A percentile compares a stretch with the other conserved stretches of the same genome.
phyloP scores from a whole-genome alignment of 768 basidiomycete species.

The Russula emetica region DNA sequence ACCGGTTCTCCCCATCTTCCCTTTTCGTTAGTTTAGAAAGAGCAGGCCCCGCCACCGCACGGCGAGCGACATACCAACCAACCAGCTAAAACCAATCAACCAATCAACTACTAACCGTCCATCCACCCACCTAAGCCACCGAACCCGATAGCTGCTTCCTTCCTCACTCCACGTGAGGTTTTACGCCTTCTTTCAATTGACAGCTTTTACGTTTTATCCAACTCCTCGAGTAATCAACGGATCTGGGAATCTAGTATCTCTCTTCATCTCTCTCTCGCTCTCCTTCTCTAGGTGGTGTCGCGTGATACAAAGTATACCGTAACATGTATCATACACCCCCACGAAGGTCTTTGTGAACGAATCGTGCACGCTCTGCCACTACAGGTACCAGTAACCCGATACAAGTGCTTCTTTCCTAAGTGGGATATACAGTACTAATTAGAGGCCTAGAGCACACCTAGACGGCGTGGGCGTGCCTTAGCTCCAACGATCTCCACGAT shows the following conservation, averaged over 20 bases:
- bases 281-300: neutral
- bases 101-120: neutral
- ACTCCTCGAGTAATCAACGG: neutral
- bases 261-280: neutral
- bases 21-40: neutral
- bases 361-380: neutral
- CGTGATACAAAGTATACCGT: neutral
- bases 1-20: neutral
- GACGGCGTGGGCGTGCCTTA: conserved; percentile 14
- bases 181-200: neutral
- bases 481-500: conserved; percentile 23
- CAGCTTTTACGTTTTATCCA: conserved; percentile 1
- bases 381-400: neutral
- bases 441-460: conserved; percentile 13
- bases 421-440: neutral
- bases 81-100: neutral
- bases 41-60: neutral
- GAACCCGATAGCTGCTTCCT: neutral
- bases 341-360: neutral
- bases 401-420: neutral
- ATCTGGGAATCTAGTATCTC: neutral
- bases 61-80: neutral
- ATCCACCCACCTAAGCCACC: neutral
- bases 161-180: neutral
- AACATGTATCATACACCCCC: neutral